phyloP scores from a whole-genome alignment of 805 yeast genomes.

The Pachysolen tannophilus region DNA sequence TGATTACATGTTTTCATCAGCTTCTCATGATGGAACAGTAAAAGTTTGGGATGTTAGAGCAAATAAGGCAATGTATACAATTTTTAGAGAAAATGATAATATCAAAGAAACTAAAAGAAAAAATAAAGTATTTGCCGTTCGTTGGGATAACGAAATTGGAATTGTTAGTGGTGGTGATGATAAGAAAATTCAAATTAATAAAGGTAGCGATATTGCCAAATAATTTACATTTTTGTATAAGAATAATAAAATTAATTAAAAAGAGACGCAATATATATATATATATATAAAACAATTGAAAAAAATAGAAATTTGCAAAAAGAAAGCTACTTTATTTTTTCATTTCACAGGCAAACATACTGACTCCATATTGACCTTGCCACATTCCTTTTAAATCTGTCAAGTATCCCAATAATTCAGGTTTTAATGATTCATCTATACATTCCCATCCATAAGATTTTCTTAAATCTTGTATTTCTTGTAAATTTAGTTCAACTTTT shows the following conservation, averaged over 20 bases:
- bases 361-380: constrained; percentile 71
- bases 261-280: neutral
- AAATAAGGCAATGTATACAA: constrained; percentile 70
- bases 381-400: constrained; percentile 62
- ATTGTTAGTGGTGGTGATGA: constrained; percentile 92
- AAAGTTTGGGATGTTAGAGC: constrained; percentile 95
- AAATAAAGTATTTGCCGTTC: constrained; percentile 75
- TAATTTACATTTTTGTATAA: neutral
- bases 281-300: neutral
- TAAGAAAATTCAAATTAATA: constrained; percentile 81
- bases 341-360: constrained; percentile 40
- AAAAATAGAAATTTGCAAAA: neutral
- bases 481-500: constrained; percentile 59
- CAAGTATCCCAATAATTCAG: constrained; percentile 47
- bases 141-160: constrained; percentile 75
- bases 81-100: constrained; percentile 56
- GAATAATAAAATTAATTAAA: neutral
- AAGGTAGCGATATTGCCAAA: constrained; percentile 10
- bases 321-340: constrained; percentile 11
- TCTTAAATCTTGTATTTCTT: constrained; percentile 57
- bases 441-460: constrained; percentile 57
- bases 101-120: constrained; percentile 44
- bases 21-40: constrained; percentile 94
- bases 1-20: constrained; percentile 78
- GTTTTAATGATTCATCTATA: constrained; percentile 22